These are phyloP conservation scores for Fusarium newnesense DNA, from an alignment of 2,329 filamentous ascomycete genomes.

Conservation along the genomic window DNA sequence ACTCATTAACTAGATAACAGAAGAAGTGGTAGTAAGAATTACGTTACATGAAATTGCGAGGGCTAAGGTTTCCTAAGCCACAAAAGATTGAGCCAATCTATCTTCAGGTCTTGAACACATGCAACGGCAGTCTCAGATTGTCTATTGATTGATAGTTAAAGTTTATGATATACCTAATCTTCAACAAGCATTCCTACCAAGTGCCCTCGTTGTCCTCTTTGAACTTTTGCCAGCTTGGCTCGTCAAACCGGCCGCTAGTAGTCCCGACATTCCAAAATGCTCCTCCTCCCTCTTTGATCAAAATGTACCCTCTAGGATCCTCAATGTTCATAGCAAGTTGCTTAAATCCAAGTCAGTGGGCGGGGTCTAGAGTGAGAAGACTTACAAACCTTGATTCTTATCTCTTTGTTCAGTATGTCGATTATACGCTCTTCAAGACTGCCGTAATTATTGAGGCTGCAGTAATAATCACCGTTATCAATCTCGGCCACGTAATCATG, in stretches of 20 bases:
- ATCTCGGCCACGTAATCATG: background rate
- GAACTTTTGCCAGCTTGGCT: background rate
- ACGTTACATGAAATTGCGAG: too few species aligned
- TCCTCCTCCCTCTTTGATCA: accelerated
- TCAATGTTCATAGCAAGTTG: background rate
- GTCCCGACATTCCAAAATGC: background rate
- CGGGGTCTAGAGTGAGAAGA: background rate
- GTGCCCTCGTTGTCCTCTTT: background rate
- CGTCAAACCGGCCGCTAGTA: background rate
- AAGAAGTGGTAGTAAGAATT: too few species aligned
- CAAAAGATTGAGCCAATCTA: too few species aligned
- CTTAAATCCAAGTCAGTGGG: background rate
- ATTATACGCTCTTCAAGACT: accelerated
- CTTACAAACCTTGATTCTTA: background rate
- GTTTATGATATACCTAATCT: too few species aligned
- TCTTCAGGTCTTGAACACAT: too few species aligned
- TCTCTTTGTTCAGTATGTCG: accelerated
- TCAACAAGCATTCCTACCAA: background rate
- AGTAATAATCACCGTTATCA: background rate
- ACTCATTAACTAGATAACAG: too few species aligned
- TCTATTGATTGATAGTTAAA: too few species aligned
- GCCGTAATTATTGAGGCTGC: background rate
- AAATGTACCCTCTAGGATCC: accelerated
- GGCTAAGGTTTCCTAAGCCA: too few species aligned
- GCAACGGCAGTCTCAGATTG: too few species aligned